These are phyloP conservation scores for Cladorrhinum sp. DNA, from an alignment of 2,329 filamentous ascomycete genomes.

Conservation along the genomic window DNA sequence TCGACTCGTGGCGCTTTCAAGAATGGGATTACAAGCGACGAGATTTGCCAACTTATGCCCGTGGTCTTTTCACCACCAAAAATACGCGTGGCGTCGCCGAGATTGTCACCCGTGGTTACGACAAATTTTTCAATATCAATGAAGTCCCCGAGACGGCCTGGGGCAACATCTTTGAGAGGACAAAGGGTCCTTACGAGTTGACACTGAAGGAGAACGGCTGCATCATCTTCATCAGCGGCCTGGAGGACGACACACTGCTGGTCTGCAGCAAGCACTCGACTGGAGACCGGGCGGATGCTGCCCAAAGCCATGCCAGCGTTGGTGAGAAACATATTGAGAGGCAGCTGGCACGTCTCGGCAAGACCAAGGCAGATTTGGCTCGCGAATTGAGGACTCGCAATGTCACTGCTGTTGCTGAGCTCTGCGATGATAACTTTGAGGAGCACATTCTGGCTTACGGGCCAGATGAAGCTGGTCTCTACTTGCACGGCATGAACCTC, in stretches of 20 bases:
- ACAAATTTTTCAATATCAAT: constrained; percentile 96
- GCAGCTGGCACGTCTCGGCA: constrained; percentile 75
- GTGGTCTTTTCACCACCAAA: constrained; percentile 86
- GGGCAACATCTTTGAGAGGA: constrained; percentile 71
- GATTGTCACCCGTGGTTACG: constrained; percentile 87
- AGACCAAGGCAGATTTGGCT: constrained; percentile 75
- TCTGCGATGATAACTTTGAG: constrained; percentile 94
- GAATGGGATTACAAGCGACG: constrained; percentile 94
- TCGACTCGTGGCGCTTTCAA: constrained; percentile 89
- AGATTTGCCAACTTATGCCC: constrained; percentile 84
- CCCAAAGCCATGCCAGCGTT: constrained; percentile 76
- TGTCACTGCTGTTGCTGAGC: constrained; percentile 89
- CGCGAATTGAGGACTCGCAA: constrained; percentile 74
- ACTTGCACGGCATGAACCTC: constrained; percentile 93
- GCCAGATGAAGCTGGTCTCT: constrained; percentile 79
- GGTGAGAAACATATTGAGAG: constrained; percentile 79
- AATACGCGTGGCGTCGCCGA: constrained; percentile 63
- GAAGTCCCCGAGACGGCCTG: constrained; percentile 82
- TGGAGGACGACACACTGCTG: constrained; percentile 83
- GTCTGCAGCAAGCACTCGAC: constrained; percentile 99
- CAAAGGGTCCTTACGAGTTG: constrained; percentile 85
- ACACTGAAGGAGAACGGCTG: constrained; percentile 99
- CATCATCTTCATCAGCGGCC: constrained; percentile 92
- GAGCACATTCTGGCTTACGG: constrained; percentile 93
- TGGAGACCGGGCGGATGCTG: constrained; percentile 67